Evolutionary conservation across 2,329 filamentous ascomycete genomes (phyloP), one percentile per base, ranked within the genome.

Genomic region (Coniochaeta pulveracea): DNA sequence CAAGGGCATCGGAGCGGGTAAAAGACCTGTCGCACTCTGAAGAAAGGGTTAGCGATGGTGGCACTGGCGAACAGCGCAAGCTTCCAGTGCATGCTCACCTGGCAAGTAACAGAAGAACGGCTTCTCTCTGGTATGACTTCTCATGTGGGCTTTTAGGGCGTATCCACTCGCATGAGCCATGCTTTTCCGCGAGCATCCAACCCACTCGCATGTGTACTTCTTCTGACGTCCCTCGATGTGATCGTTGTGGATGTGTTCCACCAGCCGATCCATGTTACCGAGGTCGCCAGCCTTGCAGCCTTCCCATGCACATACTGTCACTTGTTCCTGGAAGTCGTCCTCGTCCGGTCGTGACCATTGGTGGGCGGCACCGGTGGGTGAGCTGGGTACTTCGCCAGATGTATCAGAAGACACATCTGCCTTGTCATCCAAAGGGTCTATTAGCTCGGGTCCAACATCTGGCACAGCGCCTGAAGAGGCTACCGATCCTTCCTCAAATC

Each of bases 121-220:
- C 61, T 98, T 98, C 66, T 98, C 91, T 50, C 91, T 75, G 2
- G 91, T 98, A 55, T 98, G 91, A 53, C 88, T 95, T 46, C 91
- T 72, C 88, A 98, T 94, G 52, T 98, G 91, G 8, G 91, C 91
- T 55, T 93, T 88, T 42, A 98, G 63, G 4, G 91, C 91, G 60
- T 98, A 98, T 3, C 85, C 91, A 49, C 86, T 94, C 2, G 89
- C 89, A 58, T 98, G 91, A 12, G 85, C 78, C 57, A 91, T 76
- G 38, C 86, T 85, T 61, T 94, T 96, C 40, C 88, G 66, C 34
- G 69, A 71, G 55, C 91, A 98, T 44, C 89, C 89, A 38, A 73
- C 76, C 91, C 91, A 98, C 59, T 96, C 89, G 59, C 91, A 98
- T n/a, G 85, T 86, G 55, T 96, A 96, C 56, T 91, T 94, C 61